Base-by-base conservation (phyloP, 2,329 filamentous ascomycete species). In the Xylaria sp. region DNA sequence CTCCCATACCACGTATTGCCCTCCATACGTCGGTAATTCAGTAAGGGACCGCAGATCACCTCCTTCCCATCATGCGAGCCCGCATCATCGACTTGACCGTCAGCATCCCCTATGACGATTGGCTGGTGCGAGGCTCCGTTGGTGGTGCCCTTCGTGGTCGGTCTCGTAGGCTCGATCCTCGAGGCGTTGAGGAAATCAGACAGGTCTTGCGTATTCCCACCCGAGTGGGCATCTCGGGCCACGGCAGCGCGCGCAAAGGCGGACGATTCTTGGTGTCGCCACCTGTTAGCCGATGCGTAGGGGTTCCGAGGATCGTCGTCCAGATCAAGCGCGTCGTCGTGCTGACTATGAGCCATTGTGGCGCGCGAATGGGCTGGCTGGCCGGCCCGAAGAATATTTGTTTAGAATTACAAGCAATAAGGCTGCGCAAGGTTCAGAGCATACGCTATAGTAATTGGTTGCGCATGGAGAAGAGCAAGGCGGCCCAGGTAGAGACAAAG, bases 11-110 rank as follows among this genome's bases (percentile, higher is more conserved):
- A 98, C 50, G 81, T 82, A 48, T 84, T 84, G 34, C 86, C 86
- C 75, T 91, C 88, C 88, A 92, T 94, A 76, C 88, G 88, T 72
- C 91, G 86, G 80, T 94, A 95, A 81, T 95, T 95, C 71, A 95
- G 82, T 72, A 95, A 82, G 23, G 92, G 92, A 0, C 92, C 92
- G 74, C 88, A 91, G 15, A 91, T 84, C 34, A 94, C 86, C 70
- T 92, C 88, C 76, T 83, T 86, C 55, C 85, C 86, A 58, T 87
- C 85, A 25, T 71, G 68, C 18, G 51, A 48, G n/a, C 63, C 54
- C 46, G 50, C 44, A 13, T 61, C 72, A 32, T 76, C 75, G 5
- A 78, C 73, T 8, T 73, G 72, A 12, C 75, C 76, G 50, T 76
- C 80, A 12, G 78, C 74, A 54, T 78, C 80, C 70, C 82, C 82